These are phyloP conservation scores for Leishmania martiniquensis DNA, from an alignment of 208 protist species.

Conservation along the genomic window DNA sequence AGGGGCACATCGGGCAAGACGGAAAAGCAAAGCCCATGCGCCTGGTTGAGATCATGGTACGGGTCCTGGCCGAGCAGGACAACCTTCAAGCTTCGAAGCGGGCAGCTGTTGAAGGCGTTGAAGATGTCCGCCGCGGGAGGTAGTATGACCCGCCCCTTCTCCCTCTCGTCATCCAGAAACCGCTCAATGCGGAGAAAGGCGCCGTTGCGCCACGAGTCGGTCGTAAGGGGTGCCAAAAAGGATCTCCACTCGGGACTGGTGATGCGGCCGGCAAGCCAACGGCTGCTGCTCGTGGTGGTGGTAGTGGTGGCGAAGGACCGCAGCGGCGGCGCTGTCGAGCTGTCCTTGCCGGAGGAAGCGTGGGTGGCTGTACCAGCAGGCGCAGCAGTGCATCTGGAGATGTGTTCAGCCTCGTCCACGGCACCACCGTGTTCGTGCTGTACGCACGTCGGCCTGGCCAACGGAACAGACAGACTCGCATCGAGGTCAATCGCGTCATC, in stretches of 20 bases:
- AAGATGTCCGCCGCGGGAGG: conserved; percentile 90
- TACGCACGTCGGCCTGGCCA: background rate
- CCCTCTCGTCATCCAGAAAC: conserved; percentile 63
- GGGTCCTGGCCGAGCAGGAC: conserved; percentile 97
- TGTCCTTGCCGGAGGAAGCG: background rate
- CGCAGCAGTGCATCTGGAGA: background rate
- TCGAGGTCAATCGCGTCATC: conserved; percentile 7
- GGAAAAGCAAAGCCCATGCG: conserved; percentile 97
- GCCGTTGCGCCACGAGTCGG: conserved; percentile 33
- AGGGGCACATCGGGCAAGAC: conserved; percentile 89
- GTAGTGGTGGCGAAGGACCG: background rate
- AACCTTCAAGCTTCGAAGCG: conserved; percentile 92
- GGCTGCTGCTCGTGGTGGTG: too few relatives aligned
- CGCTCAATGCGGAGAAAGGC: conserved; percentile 68
- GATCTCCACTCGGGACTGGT: conserved; percentile 47
- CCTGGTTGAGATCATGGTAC: conserved; percentile 95
- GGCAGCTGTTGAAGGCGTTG: conserved; percentile 90
- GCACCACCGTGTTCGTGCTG: background rate
- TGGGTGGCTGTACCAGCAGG: background rate
- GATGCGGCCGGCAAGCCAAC: conserved; percentile 57
- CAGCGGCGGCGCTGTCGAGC: background rate
- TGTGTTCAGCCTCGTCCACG: background rate
- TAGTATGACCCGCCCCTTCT: conserved; percentile 59
- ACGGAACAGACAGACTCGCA: background rate
- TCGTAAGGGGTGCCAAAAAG: conserved; percentile 64